Percentiles rank a stretch among this genome's conserved stretches.
Evolutionary conservation across 768 basidiomycete species (phyloP).

Genomic region (Psilocybe tampanensis): DNA sequence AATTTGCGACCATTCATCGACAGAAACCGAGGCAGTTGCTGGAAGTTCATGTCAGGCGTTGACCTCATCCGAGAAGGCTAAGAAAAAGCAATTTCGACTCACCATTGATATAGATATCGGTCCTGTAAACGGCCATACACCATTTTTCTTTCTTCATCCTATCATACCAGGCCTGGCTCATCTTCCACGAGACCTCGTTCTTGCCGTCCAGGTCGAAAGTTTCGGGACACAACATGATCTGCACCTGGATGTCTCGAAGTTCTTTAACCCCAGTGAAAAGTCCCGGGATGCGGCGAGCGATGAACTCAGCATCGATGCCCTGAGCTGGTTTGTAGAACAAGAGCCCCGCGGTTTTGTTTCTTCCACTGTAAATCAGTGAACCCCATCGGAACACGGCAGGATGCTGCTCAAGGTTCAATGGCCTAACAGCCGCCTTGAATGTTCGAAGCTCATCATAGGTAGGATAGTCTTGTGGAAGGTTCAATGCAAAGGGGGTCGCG

Average conservation of each 20-base stretch:
- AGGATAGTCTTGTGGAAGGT: conserved; percentile 7
- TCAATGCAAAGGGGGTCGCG: conserved; percentile 19
- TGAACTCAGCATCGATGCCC: neutral
- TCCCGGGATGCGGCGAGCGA: conserved; percentile 2
- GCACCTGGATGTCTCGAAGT: conserved; percentile 10
- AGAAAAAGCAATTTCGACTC: neutral
- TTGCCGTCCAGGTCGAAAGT: conserved; percentile 13
- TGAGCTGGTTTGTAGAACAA: conserved; percentile 18
- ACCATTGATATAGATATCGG: conserved; percentile 17
- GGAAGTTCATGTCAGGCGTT: neutral
- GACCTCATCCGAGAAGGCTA: neutral
- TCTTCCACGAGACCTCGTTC: conserved; percentile 18
- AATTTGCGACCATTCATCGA: neutral
- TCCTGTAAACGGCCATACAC: conserved; percentile 20
- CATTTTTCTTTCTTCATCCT: conserved; percentile 22
- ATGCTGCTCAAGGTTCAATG: neutral
- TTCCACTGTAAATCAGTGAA: conserved; percentile 2
- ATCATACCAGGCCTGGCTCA: conserved; percentile 20
- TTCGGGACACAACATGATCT: conserved; percentile 18
- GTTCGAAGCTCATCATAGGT: conserved; percentile 2
- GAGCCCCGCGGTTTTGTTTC: conserved; percentile 10
- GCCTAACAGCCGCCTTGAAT: conserved; percentile 3
- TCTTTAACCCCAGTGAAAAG: conserved; percentile 11
- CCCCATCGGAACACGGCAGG: neutral
- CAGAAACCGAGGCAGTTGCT: neutral